Percentiles rank a stretch among this genome's conserved stretches.
Conservation (phyloP, 1,284 basidiomycete genomes). For the Rugosomyces carneus region DNA sequence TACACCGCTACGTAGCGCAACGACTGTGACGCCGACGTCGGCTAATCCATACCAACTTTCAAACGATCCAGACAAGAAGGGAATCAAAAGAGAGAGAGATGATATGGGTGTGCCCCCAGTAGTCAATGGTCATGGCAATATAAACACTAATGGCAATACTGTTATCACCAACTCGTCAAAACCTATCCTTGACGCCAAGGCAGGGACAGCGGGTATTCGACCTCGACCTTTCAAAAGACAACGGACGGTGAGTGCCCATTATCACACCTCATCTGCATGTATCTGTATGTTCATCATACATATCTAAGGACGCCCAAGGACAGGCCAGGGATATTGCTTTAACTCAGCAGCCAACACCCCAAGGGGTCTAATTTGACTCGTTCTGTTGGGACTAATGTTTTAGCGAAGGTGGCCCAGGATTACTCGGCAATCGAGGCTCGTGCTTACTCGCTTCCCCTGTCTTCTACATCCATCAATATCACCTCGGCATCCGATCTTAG, state of each 20-base stretch:
- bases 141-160: conserved; percentile 20
- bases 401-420: background rate
- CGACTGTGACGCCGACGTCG: conserved; percentile 25
- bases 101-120: conserved; percentile 21
- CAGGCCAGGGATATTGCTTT: conserved; percentile 39
- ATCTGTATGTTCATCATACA: background rate
- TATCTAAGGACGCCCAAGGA: conserved; percentile 38
- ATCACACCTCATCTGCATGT: background rate
- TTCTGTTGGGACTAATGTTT: background rate
- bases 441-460: background rate
- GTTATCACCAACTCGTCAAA: conserved; percentile 18
- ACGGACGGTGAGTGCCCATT: conserved; percentile 49
- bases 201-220: conserved; percentile 48
- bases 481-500: too few species aligned
- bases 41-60: conserved; percentile 17
- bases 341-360: conserved; percentile 46
- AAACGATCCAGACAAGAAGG: conserved; percentile 30
- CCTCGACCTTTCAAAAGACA: conserved; percentile 74
- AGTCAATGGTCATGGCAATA: conserved; percentile 23
- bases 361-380: conserved; percentile 33
- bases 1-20: conserved; percentile 23
- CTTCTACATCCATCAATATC: background rate
- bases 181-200: conserved; percentile 41
- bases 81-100: conserved; percentile 49
- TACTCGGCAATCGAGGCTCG: conserved; percentile 1